A percentile compares a stretch with the other conserved stretches of the same genome.
Evolutionary conservation across 805 yeast genomes (phyloP).

Genomic region (Danielia reshetovae): DNA sequence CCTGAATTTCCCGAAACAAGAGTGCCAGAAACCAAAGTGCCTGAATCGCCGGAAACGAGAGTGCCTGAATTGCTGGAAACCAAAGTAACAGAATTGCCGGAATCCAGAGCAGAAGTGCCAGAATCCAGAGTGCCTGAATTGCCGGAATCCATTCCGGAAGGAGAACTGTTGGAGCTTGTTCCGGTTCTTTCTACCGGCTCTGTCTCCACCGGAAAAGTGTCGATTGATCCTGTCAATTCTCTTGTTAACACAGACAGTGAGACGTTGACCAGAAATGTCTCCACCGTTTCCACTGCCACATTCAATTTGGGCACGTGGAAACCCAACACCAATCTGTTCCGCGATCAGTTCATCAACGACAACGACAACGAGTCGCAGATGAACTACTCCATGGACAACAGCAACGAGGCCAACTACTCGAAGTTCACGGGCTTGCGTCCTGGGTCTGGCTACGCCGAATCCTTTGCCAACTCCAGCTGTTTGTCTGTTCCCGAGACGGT

Average conservation of each 20-base stretch:
- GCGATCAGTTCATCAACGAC: constrained; percentile 47
- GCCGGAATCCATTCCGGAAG: not conserved
- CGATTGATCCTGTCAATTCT: constrained; percentile 15
- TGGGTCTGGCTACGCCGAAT: constrained; percentile 16
- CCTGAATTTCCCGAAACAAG: not conserved
- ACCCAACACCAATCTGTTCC: constrained; percentile 49
- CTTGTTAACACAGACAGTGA: constrained; percentile 1
- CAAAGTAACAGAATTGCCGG: not conserved
- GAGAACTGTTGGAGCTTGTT: constrained; percentile 8
- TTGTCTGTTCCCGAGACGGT: constrained; percentile 40
- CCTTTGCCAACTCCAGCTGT: constrained; percentile 12
- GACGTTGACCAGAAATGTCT: constrained; percentile 26
- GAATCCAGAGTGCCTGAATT: not conserved
- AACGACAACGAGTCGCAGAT: constrained; percentile 35
- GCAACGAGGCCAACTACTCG: constrained; percentile 24
- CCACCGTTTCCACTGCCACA: constrained; percentile 28
- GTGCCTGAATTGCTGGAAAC: not conserved
- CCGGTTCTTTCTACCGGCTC: constrained; percentile 28
- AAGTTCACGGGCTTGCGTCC: constrained; percentile 30
- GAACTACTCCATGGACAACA: constrained; percentile 13
- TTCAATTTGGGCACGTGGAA: constrained; percentile 54
- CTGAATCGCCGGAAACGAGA: not conserved
- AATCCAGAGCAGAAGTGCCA: not conserved
- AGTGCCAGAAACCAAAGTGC: not conserved
- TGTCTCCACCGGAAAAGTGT: constrained; percentile 25